Base-by-base conservation (phyloP, 179 eudicot genomes). In the Corrigiola litoralis region DNA sequence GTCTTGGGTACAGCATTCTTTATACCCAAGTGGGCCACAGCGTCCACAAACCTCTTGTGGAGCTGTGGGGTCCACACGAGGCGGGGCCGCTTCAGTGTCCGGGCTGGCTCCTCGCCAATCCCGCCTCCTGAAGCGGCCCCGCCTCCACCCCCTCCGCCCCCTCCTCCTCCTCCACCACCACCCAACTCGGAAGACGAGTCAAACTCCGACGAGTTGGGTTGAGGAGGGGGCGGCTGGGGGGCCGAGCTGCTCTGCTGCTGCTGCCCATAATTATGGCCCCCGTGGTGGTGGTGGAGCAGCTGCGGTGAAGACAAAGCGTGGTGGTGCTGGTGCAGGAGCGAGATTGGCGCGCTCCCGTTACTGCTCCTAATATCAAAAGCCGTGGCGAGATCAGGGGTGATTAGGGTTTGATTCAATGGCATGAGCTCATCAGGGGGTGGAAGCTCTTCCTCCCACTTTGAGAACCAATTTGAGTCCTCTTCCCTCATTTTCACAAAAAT, bases 371-470 rank as follows among this genome's bases (percentile, higher is more conserved):
- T 90, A 46, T 92, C 85, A 71, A 92, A 92, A 48, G 96, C 98
- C 0, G 81, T 49, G 8, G 96, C 96, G 0, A 92, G 95, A 84
- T 90, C 88, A 61, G 90, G 92, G 4, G 98, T 85, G 18, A 92
- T 92, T 66, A 92, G 84, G 77, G 96, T 77, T 78, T 89, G 95
- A 33, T 85, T 72, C 10, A 92, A 62, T 10, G 98, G 92, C 68
- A 79, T 90, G 21, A 92, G 84, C 4, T 92, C 96, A 5, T 90
- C 95, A 0, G 95, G 98, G 0, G 92, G 36, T 1, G 96, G 98
- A 4, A 92, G 77, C 34, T 90, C 85, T 0, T 92, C 92, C 63
- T 89, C 96, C 98, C 96, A 89, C 54, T 80, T 85, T 0, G 95
- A 79, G 64, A 92, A 87, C 96, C 96, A 89, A 73, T 81, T 92